Percentiles rank a stretch among this genome's conserved stretches.
Evolutionary conservation across 2,329 filamentous ascomycete species (phyloP).

Genomic region (Fusarium sp.): DNA sequence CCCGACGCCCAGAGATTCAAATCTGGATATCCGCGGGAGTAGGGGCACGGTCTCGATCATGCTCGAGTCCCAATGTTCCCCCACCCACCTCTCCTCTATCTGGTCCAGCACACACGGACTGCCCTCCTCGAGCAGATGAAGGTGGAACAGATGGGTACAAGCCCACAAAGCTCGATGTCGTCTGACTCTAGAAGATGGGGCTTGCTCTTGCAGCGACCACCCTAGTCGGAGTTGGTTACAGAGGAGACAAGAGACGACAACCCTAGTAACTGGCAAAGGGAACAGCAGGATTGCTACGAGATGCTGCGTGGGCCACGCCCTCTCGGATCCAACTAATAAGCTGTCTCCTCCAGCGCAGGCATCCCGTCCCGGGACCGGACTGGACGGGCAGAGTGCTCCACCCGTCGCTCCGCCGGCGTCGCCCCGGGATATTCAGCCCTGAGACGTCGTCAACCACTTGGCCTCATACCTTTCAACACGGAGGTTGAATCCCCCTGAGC

Average conservation of each 20-base stretch:
- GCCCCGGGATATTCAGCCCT: slow-evolving; percentile 24
- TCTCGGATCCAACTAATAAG: slow-evolving; percentile 39
- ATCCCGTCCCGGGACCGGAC: slow-evolving; percentile 41
- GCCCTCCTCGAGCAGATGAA: not conserved
- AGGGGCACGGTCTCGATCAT: not conserved
- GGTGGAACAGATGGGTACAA: slow-evolving; percentile 28
- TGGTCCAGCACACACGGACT: not conserved
- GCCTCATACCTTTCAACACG: not conserved
- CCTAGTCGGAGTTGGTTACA: slow-evolving; percentile 6
- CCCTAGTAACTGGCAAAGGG: slow-evolving; percentile 13
- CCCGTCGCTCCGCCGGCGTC: slow-evolving; percentile 18
- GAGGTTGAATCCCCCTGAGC: slow-evolving; percentile 3
- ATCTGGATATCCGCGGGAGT: slow-evolving; percentile 5
- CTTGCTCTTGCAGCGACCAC: slow-evolving; percentile 2
- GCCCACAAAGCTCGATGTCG: slow-evolving; percentile 26
- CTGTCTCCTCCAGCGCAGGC: slow-evolving; percentile 35
- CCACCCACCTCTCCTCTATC: slow-evolving; percentile 5
- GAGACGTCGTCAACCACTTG: not conserved
- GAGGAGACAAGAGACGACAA: slow-evolving; percentile 30
- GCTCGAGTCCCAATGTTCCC: slow-evolving; percentile 11
- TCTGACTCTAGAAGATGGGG: slow-evolving; percentile 29
- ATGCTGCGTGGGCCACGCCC: slow-evolving; percentile 25
- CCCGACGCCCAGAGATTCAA: slow-evolving; percentile 8
- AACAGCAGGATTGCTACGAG: slow-evolving; percentile 14
- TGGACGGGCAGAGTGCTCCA: slow-evolving; percentile 30